Base-by-base conservation (phyloP, 441 rosid species). In the Corymbia citriodora region DNA sequence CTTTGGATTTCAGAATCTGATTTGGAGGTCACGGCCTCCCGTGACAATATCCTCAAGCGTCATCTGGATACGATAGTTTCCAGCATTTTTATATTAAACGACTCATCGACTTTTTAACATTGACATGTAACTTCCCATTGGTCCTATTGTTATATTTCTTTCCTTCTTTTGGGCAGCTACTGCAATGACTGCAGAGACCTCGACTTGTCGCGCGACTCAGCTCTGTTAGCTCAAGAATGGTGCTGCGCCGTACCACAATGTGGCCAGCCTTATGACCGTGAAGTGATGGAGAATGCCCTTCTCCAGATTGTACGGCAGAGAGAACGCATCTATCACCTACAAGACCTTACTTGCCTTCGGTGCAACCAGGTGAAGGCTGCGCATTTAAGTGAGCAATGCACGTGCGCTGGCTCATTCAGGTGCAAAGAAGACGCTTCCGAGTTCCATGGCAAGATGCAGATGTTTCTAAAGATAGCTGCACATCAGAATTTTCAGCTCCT, bases 161-260 rank as follows among this genome's bases (percentile, higher is more conserved):
- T 53, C 21, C 33, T 88, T 87, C 81, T 36, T 88, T 94, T 92
- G 91, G 88, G 86, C 98, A 98, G 99, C 94, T 96, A 97, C 92
- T 98, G 99, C 95, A 96, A 97, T 89, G 97, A 97, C 90, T 97
- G 98, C 95, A 93, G 97, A 94, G 99, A 98, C 95, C 94, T 97
- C 87, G 99, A 97, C 92, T 82, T 97, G 93, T 95, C 97, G 92
- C 97, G 97, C 10, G 99, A 96, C 93, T 90, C 97, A 16, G 93
- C 95, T 81, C 90, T 97, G 87, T 91, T 94, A 90, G 93, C 95
- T 83, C 96, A 96, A 93, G 99, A 96, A 70, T 98, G 99, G 99
- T 93, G 93, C n/a, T 97, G 99, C 86, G 94, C 93, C n/a, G 94
- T 96, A 89, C 93, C 98, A 40, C 97, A 96, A 89, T 98, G 99